A percentile compares a stretch with the other conserved stretches of the same genome.
phyloP scores from a whole-genome alignment of 1,284 basidiomycete species.

The Cutaneotrichosporon arboriforme region DNA sequence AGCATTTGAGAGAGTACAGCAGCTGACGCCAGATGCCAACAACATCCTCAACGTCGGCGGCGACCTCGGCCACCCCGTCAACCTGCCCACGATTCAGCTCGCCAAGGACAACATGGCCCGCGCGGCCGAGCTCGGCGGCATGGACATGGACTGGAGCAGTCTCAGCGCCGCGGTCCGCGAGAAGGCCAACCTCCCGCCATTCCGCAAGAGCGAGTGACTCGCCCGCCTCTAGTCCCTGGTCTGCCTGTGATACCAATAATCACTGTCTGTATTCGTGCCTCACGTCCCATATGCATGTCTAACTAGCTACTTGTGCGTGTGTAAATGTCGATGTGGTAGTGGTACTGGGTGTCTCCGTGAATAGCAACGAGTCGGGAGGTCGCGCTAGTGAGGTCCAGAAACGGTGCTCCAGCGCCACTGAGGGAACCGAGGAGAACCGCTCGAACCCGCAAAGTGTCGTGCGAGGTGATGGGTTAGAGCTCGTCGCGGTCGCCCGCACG shows the following conservation, averaged over 20 bases:
- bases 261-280: too few relatives aligned
- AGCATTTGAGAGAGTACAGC: not conserved
- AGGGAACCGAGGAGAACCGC: constrained; percentile 23
- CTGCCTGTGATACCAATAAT: too few relatives aligned
- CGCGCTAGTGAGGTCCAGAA: constrained; percentile 25
- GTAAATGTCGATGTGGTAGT: too few relatives aligned
- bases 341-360: too few relatives aligned
- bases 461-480: not conserved
- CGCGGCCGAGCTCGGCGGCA: constrained; percentile 24
- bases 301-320: too few relatives aligned
- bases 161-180: constrained; percentile 21
- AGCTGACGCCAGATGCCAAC: constrained; percentile 15
- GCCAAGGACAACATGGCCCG: constrained; percentile 26
- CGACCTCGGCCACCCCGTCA: constrained; percentile 24
- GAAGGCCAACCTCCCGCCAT: constrained; percentile 23
- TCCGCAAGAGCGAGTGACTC: constrained; percentile 4
- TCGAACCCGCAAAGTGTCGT: constrained; percentile 21
- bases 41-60: constrained; percentile 18
- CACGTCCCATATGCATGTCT: too few relatives aligned
- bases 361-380: too few relatives aligned
- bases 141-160: constrained; percentile 26
- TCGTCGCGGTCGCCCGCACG: constrained; percentile 2
- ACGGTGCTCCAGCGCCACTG: constrained; percentile 17
- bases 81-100: constrained; percentile 26
- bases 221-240: too few relatives aligned